Base-by-base conservation (phyloP, 257 asterid species). In the Plantago ovata region DNA sequence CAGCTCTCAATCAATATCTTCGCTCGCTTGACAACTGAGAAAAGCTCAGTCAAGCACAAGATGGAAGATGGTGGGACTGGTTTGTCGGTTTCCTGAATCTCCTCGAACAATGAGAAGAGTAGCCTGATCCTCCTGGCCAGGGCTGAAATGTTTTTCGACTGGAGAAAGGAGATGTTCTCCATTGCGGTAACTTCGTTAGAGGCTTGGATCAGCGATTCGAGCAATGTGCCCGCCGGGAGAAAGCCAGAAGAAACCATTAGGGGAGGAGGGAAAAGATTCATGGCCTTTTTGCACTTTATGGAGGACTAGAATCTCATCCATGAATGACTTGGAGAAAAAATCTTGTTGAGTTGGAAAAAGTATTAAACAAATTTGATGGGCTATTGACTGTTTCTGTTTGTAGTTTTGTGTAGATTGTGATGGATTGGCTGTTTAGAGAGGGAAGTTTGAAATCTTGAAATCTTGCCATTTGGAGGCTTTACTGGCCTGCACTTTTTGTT, bases 391-490 rank as follows among this genome's bases (percentile, higher is more conserved):
- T 42, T 67, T 74, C 66, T 81, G 79, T 58, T 81, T 85, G 94
- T 70, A 61, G 53, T 69, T 63, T 61, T 50, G 10, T 45, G 69
- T 55, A 77, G 75, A 61, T 46, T 65, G 70, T 62, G 68, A 46
- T 24, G 62, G 56, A 69, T 53, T 39, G 64, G 76, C 45, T 64
- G 63, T 61, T 53, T 33, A 69, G 67, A 62, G 65, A 70, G 65
- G 64, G 72, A 72, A 58, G 71, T 38, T 58, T 48, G 36, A 68
- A 71, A 40, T 76, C 82, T 61, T 67, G 65, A 43, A 53, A 21
- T 64, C 77, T 79, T 83, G 92, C 95, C 97, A 89, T 56, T 76
- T 85, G 95, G 97, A 78, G 77, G 77, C 63, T 74, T 58, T 57
- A 66, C 66, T 53, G 72, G 84, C 77, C 81, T 77, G 85, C 85